These are phyloP conservation scores for Candida odintsovae DNA, from an alignment of 805 yeast genomes.

Conservation along the genomic window DNA sequence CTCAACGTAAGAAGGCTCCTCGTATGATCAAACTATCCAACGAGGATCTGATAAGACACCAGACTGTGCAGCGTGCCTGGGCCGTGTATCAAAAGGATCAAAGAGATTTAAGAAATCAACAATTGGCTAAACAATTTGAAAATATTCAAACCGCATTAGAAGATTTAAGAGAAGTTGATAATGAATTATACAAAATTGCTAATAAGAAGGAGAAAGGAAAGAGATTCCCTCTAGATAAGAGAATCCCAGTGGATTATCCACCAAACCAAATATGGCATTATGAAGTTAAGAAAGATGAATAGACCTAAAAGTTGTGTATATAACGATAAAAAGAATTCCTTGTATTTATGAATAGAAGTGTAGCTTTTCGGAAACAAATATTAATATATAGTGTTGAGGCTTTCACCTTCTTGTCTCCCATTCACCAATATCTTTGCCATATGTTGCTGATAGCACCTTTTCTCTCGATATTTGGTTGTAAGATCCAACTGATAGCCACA, in stretches of 20 bases:
- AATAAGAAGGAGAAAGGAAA: constrained; percentile 45
- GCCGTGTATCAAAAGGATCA: constrained; percentile 48
- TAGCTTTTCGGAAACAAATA: too few species aligned
- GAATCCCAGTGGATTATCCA: constrained; percentile 88
- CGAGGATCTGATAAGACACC: constrained; percentile 84
- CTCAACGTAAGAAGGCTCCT: constrained; percentile 88
- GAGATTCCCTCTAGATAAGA: constrained; percentile 76
- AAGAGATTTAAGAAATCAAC: constrained; percentile 35
- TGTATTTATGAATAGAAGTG: too few species aligned
- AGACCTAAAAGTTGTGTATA: not conserved
- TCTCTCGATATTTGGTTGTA: constrained; percentile 39
- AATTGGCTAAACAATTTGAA: constrained; percentile 54
- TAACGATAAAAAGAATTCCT: not conserved
- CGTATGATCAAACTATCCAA: constrained; percentile 63
- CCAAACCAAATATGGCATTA: constrained; percentile 76
- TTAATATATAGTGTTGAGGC: too few species aligned
- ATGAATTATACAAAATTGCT: constrained; percentile 58
- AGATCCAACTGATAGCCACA: constrained; percentile 35
- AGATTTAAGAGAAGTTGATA: constrained; percentile 47
- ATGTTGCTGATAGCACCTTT: constrained; percentile 14
- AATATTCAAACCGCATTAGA: constrained; percentile 68
- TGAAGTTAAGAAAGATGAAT: constrained; percentile 27
- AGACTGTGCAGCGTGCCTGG: constrained; percentile 83
- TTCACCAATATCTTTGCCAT: constrained; percentile 22
- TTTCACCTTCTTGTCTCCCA: too few species aligned